Percentiles rank a stretch among this genome's conserved stretches.
Conservation (phyloP, 345 rosid species). For the Populus simonii region DNA sequence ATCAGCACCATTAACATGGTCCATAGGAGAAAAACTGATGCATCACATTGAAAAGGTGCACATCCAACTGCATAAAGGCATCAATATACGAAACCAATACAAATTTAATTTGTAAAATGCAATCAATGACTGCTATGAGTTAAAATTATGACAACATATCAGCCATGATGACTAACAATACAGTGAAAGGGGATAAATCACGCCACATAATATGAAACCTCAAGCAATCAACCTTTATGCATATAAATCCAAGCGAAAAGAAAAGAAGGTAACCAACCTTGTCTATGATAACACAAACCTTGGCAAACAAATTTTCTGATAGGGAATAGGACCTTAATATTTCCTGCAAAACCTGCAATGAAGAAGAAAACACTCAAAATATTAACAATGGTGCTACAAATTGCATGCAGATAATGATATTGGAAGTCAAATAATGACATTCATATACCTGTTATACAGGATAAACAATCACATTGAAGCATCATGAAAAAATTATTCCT, state of each 20-base stretch:
- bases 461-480: background rate
- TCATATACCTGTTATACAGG: background rate
- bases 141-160: constrained; percentile 6
- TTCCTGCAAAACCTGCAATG: constrained; percentile 80
- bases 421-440: background rate
- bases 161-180: constrained; percentile 5
- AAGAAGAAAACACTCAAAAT: constrained; percentile 1
- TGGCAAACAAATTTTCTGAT: constrained; percentile 70
- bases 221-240: no score
- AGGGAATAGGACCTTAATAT: constrained; percentile 60
- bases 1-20: constrained; percentile 1
- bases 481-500: background rate
- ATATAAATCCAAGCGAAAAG: no score
- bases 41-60: background rate
- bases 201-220: background rate
- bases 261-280: constrained; percentile 51
- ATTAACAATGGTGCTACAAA: background rate
- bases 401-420: background rate
- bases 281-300: constrained; percentile 82
- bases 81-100: background rate
- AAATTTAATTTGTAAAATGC: background rate
- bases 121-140: background rate
- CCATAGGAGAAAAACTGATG: background rate
- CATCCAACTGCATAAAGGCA: background rate
- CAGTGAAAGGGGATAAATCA: background rate